phyloP scores from a whole-genome alignment of 176 grass and related monocot genomes.

The Tillandsia leiboldiana region DNA sequence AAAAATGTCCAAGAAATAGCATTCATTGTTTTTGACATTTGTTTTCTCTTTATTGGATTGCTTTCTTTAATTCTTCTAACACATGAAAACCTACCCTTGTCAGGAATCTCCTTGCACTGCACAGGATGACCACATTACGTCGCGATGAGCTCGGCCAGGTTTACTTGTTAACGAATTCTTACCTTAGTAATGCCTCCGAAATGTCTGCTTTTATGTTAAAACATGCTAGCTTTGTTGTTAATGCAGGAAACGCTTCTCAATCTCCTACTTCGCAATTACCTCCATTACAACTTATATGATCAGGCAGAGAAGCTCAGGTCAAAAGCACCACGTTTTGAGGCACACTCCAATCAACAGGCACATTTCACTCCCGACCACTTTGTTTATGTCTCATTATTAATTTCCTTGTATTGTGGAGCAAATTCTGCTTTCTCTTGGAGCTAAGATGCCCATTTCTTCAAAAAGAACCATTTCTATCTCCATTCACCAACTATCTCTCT shows the following conservation, averaged over 20 bases:
- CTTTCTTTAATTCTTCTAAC: constrained; percentile 19
- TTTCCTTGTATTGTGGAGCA: neutral
- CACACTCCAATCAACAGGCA: constrained; percentile 89
- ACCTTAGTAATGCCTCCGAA: neutral
- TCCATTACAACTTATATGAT: constrained; percentile 89
- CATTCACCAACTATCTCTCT: neutral
- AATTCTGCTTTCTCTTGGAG: neutral
- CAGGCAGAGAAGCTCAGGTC: constrained; percentile 91
- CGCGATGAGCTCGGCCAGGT: constrained; percentile 86
- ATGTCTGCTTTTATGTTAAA: neutral
- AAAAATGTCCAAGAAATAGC: neutral
- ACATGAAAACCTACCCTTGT: constrained; percentile 19
- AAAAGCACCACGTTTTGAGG: constrained; percentile 88
- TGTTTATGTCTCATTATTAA: neutral
- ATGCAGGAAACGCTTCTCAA: constrained; percentile 86
- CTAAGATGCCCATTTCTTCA: neutral
- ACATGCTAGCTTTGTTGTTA: neutral
- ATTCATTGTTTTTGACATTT: neutral
- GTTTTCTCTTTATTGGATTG: constrained; percentile 1
- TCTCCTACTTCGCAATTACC: constrained; percentile 95
- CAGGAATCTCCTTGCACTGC: constrained; percentile 56
- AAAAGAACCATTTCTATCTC: constrained; percentile 1
- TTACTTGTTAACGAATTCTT: constrained; percentile 8
- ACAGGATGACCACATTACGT: constrained; percentile 75
- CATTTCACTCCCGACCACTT: neutral